phyloP scores from a whole-genome alignment of 768 basidiomycete genomes.

The Russula earlei region DNA sequence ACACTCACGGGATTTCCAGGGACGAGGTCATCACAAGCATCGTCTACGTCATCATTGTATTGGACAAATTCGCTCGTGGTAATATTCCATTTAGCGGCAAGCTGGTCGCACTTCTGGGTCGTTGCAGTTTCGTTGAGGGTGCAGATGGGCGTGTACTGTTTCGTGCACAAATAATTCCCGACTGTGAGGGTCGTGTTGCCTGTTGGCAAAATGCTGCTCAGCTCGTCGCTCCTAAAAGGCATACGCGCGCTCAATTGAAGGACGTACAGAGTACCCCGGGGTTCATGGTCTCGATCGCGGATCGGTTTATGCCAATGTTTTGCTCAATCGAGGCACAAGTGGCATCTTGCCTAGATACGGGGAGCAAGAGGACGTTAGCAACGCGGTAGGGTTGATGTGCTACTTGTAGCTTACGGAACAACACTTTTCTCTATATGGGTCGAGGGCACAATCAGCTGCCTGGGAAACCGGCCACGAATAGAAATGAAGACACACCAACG shows the following conservation, averaged over 20 bases:
- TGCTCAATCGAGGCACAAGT: background rate
- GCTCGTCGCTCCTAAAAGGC: background rate
- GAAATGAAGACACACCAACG: background rate
- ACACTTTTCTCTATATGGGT: background rate
- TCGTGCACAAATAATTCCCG: background rate
- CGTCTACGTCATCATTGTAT: slow-evolving; percentile 9
- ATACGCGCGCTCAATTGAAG: background rate
- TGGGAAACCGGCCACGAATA: no score
- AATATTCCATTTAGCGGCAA: background rate
- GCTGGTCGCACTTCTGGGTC: background rate
- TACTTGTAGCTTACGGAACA: background rate
- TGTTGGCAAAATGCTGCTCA: background rate
- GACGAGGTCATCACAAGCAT: slow-evolving; percentile 2
- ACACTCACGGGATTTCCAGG: slow-evolving; percentile 1
- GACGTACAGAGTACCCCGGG: background rate
- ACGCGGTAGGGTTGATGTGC: no score
- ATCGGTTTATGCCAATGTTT: background rate
- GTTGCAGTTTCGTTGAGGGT: slow-evolving; percentile 13
- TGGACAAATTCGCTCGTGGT: background rate
- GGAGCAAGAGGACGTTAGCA: background rate
- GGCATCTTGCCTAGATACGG: background rate
- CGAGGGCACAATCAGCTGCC: background rate
- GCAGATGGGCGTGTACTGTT: background rate
- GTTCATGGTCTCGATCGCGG: background rate
- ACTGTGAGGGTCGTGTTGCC: background rate